These are phyloP conservation scores for Kluyveromyces sp. DNA, from an alignment of 1,139 yeast species.

Conservation along the genomic window DNA sequence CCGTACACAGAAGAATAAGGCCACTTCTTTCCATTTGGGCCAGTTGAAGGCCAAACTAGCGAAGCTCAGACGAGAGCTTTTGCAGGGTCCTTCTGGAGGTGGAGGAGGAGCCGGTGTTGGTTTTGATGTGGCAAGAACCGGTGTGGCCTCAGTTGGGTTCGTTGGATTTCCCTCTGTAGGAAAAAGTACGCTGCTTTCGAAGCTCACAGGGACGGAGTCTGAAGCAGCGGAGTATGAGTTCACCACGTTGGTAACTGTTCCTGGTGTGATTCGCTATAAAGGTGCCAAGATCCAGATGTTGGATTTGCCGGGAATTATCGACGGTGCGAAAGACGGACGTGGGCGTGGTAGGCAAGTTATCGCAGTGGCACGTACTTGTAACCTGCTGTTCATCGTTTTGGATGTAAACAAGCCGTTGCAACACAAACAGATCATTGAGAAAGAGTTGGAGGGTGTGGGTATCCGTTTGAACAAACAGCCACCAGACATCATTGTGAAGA, in stretches of 20 bases:
- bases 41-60: conserved; percentile 95
- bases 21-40: conserved; percentile 93
- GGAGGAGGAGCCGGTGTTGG: conserved; percentile 88
- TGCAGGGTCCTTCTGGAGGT: conserved; percentile 74
- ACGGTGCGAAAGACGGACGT: conserved; percentile 98
- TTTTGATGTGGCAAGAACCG: conserved; percentile 95
- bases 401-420: conserved; percentile 95
- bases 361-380: conserved; percentile 96
- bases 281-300: conserved; percentile 98
- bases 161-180: conserved; percentile 99
- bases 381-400: conserved; percentile 81
- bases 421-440: conserved; percentile 87
- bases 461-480: conserved; percentile 86
- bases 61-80: conserved; percentile 81
- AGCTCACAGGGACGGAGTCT: conserved; percentile 90
- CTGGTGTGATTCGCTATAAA: conserved; percentile 89
- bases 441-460: conserved; percentile 95
- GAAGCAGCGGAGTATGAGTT: conserved; percentile 97
- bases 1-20: conserved; percentile 90
- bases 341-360: conserved; percentile 99
- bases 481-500: conserved; percentile 84
- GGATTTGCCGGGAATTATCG: conserved; percentile 97
- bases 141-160: conserved; percentile 94
- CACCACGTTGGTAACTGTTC: conserved; percentile 95
- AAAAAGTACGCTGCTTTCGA: conserved; percentile 76